These are phyloP conservation scores for Trichoderma sp. DNA, from an alignment of 2,329 filamentous ascomycete species.

Conservation along the genomic window DNA sequence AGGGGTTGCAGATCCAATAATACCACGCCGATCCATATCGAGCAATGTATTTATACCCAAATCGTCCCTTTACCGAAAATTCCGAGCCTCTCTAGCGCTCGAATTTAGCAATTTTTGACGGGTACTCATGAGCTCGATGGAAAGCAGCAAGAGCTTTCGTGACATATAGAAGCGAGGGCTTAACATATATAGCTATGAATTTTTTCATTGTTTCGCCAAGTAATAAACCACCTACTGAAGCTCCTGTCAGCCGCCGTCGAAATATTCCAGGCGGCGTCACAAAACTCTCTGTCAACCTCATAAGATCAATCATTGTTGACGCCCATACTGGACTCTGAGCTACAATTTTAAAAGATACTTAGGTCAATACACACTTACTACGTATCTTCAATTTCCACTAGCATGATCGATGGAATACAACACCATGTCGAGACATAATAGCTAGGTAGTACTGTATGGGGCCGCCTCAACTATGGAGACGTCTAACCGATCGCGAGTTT, in stretches of 20 bases:
- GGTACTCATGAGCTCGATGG: neutral
- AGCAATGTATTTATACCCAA: neutral
- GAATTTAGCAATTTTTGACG: neutral
- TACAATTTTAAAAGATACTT: neutral
- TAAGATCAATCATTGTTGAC: neutral
- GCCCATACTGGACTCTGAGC: neutral
- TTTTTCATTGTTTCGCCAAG: neutral
- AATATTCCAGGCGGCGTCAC: neutral
- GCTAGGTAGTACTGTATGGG: neutral
- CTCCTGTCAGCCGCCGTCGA: neutral
- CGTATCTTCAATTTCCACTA: neutral
- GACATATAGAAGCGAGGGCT: neutral
- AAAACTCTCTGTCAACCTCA: neutral
- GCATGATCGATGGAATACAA: neutral
- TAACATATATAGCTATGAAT: neutral
- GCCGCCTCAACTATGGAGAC: neutral
- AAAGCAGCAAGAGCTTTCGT: neutral
- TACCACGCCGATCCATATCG: neutral
- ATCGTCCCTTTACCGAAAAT: neutral
- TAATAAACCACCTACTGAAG: neutral
- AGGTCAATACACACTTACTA: neutral
- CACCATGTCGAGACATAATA: neutral
- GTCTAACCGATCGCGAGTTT: neutral
- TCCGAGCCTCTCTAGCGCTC: neutral
- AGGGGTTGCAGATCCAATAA: neutral